These are phyloP conservation scores for Aspergillus sp. DNA, from an alignment of 2,329 filamentous ascomycete species.

Conservation along the genomic window DNA sequence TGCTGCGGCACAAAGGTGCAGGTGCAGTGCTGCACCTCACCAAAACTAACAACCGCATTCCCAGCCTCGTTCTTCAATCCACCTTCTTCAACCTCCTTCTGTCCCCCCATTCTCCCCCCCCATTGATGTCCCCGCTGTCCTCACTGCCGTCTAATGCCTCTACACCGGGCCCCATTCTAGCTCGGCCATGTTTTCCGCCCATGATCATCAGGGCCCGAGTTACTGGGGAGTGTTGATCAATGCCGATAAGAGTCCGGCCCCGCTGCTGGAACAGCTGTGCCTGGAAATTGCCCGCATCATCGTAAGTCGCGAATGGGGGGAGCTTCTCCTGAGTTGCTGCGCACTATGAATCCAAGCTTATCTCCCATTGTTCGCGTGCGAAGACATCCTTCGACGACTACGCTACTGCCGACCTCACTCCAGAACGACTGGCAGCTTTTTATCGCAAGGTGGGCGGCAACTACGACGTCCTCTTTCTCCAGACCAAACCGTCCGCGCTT, in stretches of 20 bases:
- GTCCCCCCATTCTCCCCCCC: neutral
- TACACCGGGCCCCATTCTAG: conserved; percentile 18
- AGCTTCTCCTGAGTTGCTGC: neutral
- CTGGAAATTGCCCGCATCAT: conserved; percentile 69
- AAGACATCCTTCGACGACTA: conserved; percentile 33
- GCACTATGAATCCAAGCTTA: conserved; percentile 5
- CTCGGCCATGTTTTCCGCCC: conserved; percentile 34
- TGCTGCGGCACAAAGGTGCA: neutral
- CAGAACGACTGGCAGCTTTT: conserved; percentile 72
- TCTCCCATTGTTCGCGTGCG: conserved; percentile 12
- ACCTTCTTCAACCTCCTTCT: neutral
- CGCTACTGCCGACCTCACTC: conserved; percentile 51
- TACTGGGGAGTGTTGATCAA: conserved; percentile 67
- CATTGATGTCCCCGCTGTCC: conserved; percentile 17
- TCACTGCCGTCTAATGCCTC: conserved; percentile 20
- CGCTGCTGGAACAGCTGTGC: conserved; percentile 67
- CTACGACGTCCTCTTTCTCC: conserved; percentile 77
- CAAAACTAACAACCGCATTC: neutral
- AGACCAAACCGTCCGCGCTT: conserved; percentile 71
- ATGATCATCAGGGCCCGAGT: conserved; percentile 26
- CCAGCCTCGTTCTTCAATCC: neutral
- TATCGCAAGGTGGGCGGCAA: conserved; percentile 74
- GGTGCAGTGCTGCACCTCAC: neutral
- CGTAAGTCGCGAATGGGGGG: conserved; percentile 53
- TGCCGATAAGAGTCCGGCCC: conserved; percentile 66